A percentile compares a stretch with the other conserved stretches of the same genome.
These are phyloP conservation scores for Naganishia vishniacii DNA, from an alignment of 768 basidiomycete species.

Conservation along the genomic window DNA sequence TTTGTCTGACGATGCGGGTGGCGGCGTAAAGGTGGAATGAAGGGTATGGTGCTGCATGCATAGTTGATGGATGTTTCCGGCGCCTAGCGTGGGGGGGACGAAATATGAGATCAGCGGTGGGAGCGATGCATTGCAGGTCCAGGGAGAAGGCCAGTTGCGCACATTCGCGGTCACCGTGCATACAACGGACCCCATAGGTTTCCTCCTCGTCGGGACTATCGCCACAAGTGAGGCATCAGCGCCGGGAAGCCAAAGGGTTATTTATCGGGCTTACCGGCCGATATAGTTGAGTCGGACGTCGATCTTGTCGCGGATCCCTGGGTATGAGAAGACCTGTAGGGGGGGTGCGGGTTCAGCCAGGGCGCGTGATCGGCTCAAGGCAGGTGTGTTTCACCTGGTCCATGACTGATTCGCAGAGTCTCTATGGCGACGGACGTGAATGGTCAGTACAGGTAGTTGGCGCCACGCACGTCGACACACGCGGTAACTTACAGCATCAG, in stretches of 20 bases:
- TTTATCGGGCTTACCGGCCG: conserved; percentile 55
- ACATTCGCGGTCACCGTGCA: conserved; percentile 76
- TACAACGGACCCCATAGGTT: conserved; percentile 70
- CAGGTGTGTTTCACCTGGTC: conserved; percentile 54
- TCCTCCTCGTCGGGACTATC: conserved; percentile 50
- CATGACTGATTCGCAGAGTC: conserved; percentile 72
- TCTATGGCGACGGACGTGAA: conserved; percentile 26
- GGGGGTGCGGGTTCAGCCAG: neutral
- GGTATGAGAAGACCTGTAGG: conserved; percentile 49
- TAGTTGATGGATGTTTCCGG: conserved; percentile 81
- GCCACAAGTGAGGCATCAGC: conserved; percentile 39
- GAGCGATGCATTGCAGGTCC: neutral
- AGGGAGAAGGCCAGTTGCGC: neutral
- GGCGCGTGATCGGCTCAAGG: neutral
- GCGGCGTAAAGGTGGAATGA: conserved; percentile 49
- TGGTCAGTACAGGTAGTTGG: neutral
- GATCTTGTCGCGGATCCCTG: conserved; percentile 60
- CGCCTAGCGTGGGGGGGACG: conserved; percentile 31
- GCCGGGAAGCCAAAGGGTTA: neutral
- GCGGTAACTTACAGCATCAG: conserved; percentile 64
- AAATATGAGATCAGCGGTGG: neutral
- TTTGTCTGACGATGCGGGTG: conserved; percentile 45
- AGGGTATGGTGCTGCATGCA: conserved; percentile 56
- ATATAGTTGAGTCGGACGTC: conserved; percentile 68
- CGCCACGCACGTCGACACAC: no score